Evolutionary conservation across 169 alveolate genomes (phyloP).

Genomic region (Plasmodium yoelii): DNA sequence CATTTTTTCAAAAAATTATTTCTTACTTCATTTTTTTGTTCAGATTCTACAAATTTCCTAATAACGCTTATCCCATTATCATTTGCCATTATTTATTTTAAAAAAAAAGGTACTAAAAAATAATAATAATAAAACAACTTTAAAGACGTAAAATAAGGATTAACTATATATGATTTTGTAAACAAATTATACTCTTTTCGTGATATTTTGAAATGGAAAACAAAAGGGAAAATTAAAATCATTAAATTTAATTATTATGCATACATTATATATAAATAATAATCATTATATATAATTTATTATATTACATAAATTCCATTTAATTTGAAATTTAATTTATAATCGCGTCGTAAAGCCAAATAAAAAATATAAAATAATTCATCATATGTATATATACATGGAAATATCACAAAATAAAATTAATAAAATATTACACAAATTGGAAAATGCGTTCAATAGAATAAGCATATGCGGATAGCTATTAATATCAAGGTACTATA

Average conservation of each 20-base stretch:
- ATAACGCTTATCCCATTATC: constrained; percentile 75
- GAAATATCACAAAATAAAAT: too few species aligned
- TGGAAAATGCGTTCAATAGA: too few species aligned
- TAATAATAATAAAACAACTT: neutral
- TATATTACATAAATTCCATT: too few species aligned
- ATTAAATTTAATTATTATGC: neutral
- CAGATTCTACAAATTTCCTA: constrained; percentile 75
- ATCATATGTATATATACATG: too few species aligned
- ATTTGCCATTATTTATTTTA: constrained; percentile 41
- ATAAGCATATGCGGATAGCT: too few species aligned
- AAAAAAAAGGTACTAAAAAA: constrained; percentile 56
- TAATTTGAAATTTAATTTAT: too few species aligned
- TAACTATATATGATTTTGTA: constrained; percentile 17
- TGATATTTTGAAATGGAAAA: constrained; percentile 26
- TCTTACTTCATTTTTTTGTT: constrained; percentile 72
- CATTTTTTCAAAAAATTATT: neutral
- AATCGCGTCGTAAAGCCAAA: too few species aligned
- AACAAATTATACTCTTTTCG: constrained; percentile 23
- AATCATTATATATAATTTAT: too few species aligned
- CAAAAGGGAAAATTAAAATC: constrained; percentile 25
- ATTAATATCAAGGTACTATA: too few species aligned
- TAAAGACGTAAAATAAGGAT: constrained; percentile 30
- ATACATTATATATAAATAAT: too few species aligned
- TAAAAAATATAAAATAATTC: too few species aligned
- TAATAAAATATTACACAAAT: too few species aligned